These are phyloP conservation scores for Trichomonascaceae sp. DNA, from an alignment of 1,139 yeast species.

Conservation along the genomic window DNA sequence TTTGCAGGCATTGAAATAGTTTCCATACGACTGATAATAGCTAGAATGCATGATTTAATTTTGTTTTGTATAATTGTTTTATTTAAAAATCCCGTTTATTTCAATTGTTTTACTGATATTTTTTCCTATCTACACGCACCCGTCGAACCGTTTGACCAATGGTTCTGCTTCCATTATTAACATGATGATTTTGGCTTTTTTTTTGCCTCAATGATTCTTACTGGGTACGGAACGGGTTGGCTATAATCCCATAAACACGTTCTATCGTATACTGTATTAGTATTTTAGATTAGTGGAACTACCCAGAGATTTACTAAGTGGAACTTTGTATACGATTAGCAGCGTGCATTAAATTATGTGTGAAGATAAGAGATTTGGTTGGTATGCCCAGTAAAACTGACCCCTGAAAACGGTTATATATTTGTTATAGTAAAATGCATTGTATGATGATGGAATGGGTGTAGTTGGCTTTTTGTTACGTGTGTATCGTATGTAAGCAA, in stretches of 20 bases:
- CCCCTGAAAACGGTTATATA: not conserved
- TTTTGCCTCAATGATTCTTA: not conserved
- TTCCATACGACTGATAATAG: not conserved
- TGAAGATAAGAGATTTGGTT: not conserved
- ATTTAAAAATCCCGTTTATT: too few species aligned
- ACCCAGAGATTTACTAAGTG: not conserved
- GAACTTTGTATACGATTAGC: not conserved
- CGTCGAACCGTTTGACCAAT: not conserved
- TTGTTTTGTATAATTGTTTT: not conserved
- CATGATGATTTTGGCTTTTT: not conserved
- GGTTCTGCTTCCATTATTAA: not conserved
- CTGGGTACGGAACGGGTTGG: not conserved
- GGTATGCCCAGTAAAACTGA: not conserved
- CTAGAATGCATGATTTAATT: not conserved
- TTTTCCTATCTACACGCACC: too few species aligned
- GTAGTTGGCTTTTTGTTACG: not conserved
- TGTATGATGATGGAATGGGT: not conserved
- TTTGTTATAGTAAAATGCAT: not conserved
- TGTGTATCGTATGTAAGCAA: too few species aligned
- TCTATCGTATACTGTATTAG: not conserved
- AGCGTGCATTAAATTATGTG: not conserved
- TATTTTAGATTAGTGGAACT: not conserved
- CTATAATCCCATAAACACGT: not conserved
- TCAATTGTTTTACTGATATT: too few species aligned
- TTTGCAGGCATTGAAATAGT: constrained; percentile 28